phyloP scores from a whole-genome alignment of 2,329 filamentous ascomycete genomes.

The Huntiella abstrusa region DNA sequence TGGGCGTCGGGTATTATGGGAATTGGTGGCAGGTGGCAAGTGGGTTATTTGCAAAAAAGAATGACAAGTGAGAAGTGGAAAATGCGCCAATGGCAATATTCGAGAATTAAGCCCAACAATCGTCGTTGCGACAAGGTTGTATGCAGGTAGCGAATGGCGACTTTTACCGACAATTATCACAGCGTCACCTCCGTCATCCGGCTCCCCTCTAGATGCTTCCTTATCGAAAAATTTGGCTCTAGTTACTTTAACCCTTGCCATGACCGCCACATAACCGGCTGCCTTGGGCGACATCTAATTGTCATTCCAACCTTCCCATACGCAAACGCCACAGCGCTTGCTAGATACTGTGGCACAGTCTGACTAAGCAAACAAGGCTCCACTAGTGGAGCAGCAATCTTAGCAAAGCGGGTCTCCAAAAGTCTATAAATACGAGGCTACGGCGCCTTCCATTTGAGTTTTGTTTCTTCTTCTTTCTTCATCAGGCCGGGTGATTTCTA shows the following conservation, averaged over 20 bases:
- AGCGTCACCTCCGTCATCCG: not conserved
- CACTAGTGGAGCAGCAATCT: slow-evolving; percentile 8
- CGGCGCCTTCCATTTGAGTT: slow-evolving; percentile 6
- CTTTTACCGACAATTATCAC: not conserved
- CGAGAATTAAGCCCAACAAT: not conserved
- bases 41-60: not conserved
- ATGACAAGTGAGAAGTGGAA: not conserved
- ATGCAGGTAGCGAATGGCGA: not conserved
- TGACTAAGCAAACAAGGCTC: not conserved
- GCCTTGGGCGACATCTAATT: not conserved
- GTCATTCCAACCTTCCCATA: not conserved
- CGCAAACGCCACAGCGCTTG: not conserved
- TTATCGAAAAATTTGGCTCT: slow-evolving; percentile 8
- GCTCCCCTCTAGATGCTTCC: not conserved
- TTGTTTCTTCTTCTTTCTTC: slow-evolving; percentile 21
- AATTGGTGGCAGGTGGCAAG: not conserved
- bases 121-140: slow-evolving; percentile 2
- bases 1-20: not conserved
- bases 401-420: slow-evolving; percentile 5
- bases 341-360: not conserved
- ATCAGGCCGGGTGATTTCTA: slow-evolving; percentile 28
- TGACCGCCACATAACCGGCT: slow-evolving; percentile 2
- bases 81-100: not conserved
- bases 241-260: not conserved
- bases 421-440: slow-evolving; percentile 11